Base-by-base conservation (phyloP, 176 grass and related monocot species). In the Carex parvula region DNA sequence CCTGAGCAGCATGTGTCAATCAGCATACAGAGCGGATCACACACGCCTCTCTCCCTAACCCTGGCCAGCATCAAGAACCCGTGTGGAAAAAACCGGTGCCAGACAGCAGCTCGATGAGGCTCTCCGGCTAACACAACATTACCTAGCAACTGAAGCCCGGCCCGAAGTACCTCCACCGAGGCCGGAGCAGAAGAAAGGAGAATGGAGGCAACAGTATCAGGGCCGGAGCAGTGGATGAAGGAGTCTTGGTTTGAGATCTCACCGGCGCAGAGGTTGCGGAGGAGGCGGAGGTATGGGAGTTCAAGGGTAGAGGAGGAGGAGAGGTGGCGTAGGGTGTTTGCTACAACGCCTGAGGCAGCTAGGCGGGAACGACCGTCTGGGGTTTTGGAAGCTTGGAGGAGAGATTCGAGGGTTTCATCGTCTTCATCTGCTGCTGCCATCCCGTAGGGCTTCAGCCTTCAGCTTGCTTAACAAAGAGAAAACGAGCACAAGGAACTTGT, bases 21-120 rank as follows among this genome's bases (percentile, higher is more conserved):
- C 82, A 98, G 82, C 95, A 98, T 98, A 85, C 91, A 98, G 1
- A 98, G 88, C 2, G 95, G 89, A 50, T 91, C 92, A 54, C 90
- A 84, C 17, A 95, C 88, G 0, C 75, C 89, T 30, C 66, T 16
- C 18, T 93, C 95, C 76, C 57, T 61, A 82, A 93, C 84, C 69
- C 60, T 13, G 2, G 89, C 89, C 83, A 93, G 30, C 62, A 79
- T 32, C 61, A 85, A 85, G 39, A 98, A 89, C 70, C 69, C 60
- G 5, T 55, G 60, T 1, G 92, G 83, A 48, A 95, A 98, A 84
- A 98, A 84, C 69, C 92, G 84, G 14, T 52, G 59, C 92, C 95
- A 98, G 6, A 98, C 89, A 44, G 88, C 91, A 11, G 84, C 66
- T 70, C 88, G 89, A 70, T 95, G 91, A 52, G 12, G 48, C 74